Percentiles rank a stretch among this genome's conserved stretches.
Conservation (phyloP, 805 yeast species). For the Kockiozyma suomiensis region DNA sequence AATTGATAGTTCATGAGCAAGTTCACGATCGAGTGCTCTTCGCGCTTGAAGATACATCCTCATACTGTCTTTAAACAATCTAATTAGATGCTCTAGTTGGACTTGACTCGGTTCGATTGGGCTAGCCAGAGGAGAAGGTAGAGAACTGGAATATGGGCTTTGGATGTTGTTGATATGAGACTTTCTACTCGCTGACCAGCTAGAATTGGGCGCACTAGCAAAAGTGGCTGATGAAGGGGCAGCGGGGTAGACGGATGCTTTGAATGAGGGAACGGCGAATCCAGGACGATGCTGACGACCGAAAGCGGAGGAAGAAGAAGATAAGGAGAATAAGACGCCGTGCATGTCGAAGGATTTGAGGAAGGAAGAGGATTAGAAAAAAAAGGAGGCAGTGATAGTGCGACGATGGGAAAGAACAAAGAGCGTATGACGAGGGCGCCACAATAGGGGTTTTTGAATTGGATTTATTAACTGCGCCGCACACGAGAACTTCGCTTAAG, state of each 20-base stretch:
- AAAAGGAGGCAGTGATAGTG: not conserved
- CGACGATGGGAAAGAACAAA: not conserved
- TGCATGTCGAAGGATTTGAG: too few relatives aligned
- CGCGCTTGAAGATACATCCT: slow-evolving; percentile 12
- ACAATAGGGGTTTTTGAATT: not conserved
- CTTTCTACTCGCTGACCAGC: not conserved
- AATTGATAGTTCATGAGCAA: not conserved
- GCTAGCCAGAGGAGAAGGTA: not conserved
- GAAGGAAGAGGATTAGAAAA: too few relatives aligned
- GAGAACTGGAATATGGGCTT: too few relatives aligned
- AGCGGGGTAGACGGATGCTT: not conserved
- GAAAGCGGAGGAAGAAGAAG: not conserved
- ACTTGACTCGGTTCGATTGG: not conserved
- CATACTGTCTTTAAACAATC: slow-evolving; percentile 19
- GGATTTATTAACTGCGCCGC: not conserved
- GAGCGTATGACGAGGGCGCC: not conserved
- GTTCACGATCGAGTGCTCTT: slow-evolving; percentile 7
- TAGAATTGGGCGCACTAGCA: not conserved
- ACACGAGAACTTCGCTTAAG: not conserved
- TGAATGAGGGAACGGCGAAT: too few relatives aligned
- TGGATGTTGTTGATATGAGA: not conserved
- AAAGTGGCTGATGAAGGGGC: not conserved
- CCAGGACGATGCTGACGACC: not conserved
- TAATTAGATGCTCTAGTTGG: slow-evolving; percentile 14
- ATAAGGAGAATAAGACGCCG: too few relatives aligned